Evolutionary conservation across 1,284 basidiomycete genomes (phyloP).

Genomic region (Tylopilus sp.): DNA sequence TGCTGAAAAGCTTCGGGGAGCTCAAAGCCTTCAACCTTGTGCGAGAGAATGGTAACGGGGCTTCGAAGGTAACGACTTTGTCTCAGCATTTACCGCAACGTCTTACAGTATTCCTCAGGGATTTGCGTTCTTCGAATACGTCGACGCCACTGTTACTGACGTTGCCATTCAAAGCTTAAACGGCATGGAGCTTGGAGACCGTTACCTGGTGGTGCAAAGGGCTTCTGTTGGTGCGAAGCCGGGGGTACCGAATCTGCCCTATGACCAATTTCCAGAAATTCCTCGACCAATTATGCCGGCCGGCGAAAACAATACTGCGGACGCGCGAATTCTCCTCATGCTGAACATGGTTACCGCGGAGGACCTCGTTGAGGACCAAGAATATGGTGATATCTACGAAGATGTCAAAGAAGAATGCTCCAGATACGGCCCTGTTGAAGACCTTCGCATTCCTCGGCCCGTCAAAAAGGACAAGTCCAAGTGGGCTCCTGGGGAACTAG

Average conservation of each 20-base stretch:
- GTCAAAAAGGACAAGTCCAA: slow-evolving; percentile 80
- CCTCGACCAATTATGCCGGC: slow-evolving; percentile 82
- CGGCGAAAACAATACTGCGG: slow-evolving; percentile 53
- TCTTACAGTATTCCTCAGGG: slow-evolving; percentile 52
- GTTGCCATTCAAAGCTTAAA: slow-evolving; percentile 95
- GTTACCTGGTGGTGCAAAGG: slow-evolving; percentile 94
- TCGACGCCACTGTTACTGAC: slow-evolving; percentile 85
- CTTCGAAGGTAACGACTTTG: slow-evolving; percentile 69
- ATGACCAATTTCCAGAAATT: slow-evolving; percentile 71
- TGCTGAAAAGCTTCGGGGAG: slow-evolving; percentile 96
- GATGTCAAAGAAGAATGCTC: slow-evolving; percentile 93
- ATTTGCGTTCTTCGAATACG: slow-evolving; percentile 99
- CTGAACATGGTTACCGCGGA: slow-evolving; percentile 98
- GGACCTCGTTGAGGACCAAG: slow-evolving; percentile 86
- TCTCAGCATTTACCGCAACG: neutral
- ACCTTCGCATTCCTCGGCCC: slow-evolving; percentile 86
- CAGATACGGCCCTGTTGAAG: slow-evolving; percentile 79
- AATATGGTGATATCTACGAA: slow-evolving; percentile 92
- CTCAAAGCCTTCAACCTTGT: slow-evolving; percentile 97
- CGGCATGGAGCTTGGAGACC: slow-evolving; percentile 96
- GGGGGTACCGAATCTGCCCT: slow-evolving; percentile 60
- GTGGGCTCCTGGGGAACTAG: slow-evolving; percentile 66
- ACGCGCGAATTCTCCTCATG: slow-evolving; percentile 89
- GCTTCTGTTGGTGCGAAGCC: slow-evolving; percentile 89
- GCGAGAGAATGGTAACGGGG: slow-evolving; percentile 84